These are phyloP conservation scores for Coemansia reversa DNA, from an alignment of 192 early-diverging fungal species.

Conservation along the genomic window DNA sequence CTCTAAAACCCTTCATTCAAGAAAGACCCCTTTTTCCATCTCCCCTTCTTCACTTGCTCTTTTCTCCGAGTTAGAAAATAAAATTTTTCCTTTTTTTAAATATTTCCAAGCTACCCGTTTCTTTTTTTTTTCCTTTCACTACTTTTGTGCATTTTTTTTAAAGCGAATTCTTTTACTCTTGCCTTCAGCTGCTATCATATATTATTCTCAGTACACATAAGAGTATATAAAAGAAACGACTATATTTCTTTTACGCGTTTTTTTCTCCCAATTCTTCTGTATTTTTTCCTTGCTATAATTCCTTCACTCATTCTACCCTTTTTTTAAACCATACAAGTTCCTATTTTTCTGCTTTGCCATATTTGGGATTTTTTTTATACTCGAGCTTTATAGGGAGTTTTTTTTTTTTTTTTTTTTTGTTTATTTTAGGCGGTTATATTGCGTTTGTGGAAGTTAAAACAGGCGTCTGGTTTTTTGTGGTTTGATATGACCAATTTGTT, in stretches of 20 bases:
- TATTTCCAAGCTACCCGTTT: background rate
- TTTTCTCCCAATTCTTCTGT: no score
- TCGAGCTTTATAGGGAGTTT: background rate
- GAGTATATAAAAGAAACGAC: no score
- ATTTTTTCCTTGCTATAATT: no score
- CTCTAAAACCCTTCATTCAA: background rate
- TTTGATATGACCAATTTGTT: slow-evolving; percentile 20
- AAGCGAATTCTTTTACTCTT: background rate
- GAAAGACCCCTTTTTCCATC: slow-evolving; percentile 2
- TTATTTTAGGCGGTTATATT: background rate
- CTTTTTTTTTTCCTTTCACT: slow-evolving; percentile 1
- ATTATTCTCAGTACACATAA: no score
- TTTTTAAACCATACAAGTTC: background rate
- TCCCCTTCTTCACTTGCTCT: background rate
- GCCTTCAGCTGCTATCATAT: background rate
- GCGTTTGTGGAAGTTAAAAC: background rate
- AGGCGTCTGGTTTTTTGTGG: background rate
- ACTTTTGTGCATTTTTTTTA: background rate
- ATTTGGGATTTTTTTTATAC: slow-evolving; percentile 4
- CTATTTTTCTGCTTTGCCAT: no score
- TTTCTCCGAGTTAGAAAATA: slow-evolving; percentile 5
- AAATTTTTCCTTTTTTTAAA: background rate
- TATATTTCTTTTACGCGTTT: no score
- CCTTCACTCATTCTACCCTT: background rate
- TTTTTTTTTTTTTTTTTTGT: no score